Evolutionary conservation across 768 basidiomycete species (phyloP).

Genomic region (Cytidiella melzeri): DNA sequence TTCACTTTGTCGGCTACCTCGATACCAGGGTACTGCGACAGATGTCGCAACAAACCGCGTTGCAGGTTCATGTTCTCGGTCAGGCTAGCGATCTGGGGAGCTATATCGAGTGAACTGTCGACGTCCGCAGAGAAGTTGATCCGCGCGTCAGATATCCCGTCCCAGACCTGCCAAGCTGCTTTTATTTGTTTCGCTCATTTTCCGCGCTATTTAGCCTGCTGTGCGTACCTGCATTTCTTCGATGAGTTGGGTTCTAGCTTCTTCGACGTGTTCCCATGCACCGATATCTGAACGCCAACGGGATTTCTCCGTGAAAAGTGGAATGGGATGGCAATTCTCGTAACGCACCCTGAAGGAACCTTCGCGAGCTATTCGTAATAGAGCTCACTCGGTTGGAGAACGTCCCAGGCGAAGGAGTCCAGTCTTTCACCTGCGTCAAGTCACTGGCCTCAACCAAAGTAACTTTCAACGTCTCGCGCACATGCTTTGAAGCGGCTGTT

Average conservation of each 20-base stretch:
- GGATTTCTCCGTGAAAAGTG: too few relatives aligned
- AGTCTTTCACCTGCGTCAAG: conserved; percentile 57
- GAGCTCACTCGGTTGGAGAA: conserved; percentile 87
- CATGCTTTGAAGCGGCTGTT: conserved; percentile 46
- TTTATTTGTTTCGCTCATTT: background rate
- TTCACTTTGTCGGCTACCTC: conserved; percentile 66
- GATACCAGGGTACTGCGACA: conserved; percentile 47
- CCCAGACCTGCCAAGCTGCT: conserved; percentile 66
- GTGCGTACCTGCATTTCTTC: conserved; percentile 76
- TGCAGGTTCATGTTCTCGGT: conserved; percentile 95
- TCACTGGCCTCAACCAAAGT: conserved; percentile 81
- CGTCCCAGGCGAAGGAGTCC: conserved; percentile 47
- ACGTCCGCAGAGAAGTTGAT: conserved; percentile 58
- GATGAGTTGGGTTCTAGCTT: conserved; percentile 59
- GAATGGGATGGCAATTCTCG: background rate
- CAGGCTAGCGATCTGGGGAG: conserved; percentile 66
- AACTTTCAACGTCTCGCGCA: conserved; percentile 52
- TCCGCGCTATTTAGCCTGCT: background rate
- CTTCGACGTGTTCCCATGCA: conserved; percentile 76
- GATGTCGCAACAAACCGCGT: conserved; percentile 65
- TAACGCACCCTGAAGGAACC: conserved; percentile 56
- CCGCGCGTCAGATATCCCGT: conserved; percentile 77
- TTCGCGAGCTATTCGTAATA: conserved; percentile 67
- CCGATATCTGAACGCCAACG: conserved; percentile 53
- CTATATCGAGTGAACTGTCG: conserved; percentile 32